Evolutionary conservation across 1,284 basidiomycete genomes (phyloP), one percentile per base, ranked within the genome.

Genomic region (Marasmius tenuissimus): DNA sequence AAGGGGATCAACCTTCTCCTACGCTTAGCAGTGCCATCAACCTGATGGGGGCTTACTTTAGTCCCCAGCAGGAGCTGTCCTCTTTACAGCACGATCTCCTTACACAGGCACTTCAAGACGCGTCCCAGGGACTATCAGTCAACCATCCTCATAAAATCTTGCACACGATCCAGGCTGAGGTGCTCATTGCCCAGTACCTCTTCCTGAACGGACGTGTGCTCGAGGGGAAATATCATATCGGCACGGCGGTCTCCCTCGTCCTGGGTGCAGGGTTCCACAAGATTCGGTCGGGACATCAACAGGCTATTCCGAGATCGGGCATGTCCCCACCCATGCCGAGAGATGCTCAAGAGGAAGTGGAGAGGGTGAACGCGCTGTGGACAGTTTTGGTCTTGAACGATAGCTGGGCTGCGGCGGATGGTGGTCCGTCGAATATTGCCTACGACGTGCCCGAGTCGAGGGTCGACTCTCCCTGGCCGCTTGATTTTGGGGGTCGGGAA

Each of bases 131-230:
- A 59, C 68, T 74, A 27, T 69, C 70, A 51, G 66, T 66, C 58
- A 68, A 63, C 59, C 76, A 75, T 59, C 73, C 73, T 0, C 61
- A 71, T 0, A 70, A 71, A 33, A 70, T 81, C 6, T 58, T 84
- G 33, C 78, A 85, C 45, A 74, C 75, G 0, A 76, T 85, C 34
- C 84, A 85, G 65, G 78, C 85, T 0, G 81, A 85, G 65, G 72
- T 84, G 11, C 75, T 87, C 8, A 74, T 86, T n/a, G 75, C 82
- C 0, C 73, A 77, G 51, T 86, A 85, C 65, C 81, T 81, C 66
- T 79, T 82, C 57, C 65, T 71, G 27, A 71, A 73, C 50, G 75
- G 72, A 3, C 69, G 77, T n/a, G 70, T 73, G 27, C 61, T 77
- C 12, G 78, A 79, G 63, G 78, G 73, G 0, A 72, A 73, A 59